Evolutionary conservation across 208 protist genomes (phyloP), one percentile per base, ranked within the genome.

Genomic region (Vickermania ingenoplastis): DNA sequence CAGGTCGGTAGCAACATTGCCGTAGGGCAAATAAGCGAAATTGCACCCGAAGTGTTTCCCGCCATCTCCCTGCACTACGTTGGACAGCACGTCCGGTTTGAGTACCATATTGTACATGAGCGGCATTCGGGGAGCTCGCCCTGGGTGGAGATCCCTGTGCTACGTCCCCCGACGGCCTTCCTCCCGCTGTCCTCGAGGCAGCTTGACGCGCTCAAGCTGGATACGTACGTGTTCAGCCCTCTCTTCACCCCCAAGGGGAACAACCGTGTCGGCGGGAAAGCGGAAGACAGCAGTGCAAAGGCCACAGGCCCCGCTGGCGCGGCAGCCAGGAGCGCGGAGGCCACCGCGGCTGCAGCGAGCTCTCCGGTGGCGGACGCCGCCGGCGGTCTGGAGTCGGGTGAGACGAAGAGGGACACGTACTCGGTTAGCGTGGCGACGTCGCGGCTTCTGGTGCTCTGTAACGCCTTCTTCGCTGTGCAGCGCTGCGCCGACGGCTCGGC

Each of bases 71-170:
- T 96, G 22, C 88, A 96, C 74, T 96, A 96, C 71, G 73, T 86
- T 13, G 80, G 92, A 52, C 91, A 96, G 65, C 87, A 93, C 76
- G 69, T 96, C n/a, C 84, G 84, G 54, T 96, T 95, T 61, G 91
- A 96, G 60, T 88, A 86, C 67, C 81, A 74, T 28, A 50, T 77
- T n/a, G 65, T 88, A 1, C 77, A 89, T 27, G 80, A 94, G 31
- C 69, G 78, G 5, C 53, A 65, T 7, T 58, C 73, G 17, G 68
- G 82, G 62, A 71, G 73, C 7, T 57, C 66, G 41, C 75, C 79
- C 50, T 95, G 89, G 86, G 71, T 91, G 58, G 74, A 84, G 36
- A 77, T 80, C 1, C 58, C 77, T 27, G 62, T 75, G 0, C 73
- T 92, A 41, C 84, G 85, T 0, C 71, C 74, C 26, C 81, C 86